These are phyloP conservation scores for Arthrobotrys pseudoclavata DNA, from an alignment of 2,329 filamentous ascomycete genomes.

Conservation along the genomic window DNA sequence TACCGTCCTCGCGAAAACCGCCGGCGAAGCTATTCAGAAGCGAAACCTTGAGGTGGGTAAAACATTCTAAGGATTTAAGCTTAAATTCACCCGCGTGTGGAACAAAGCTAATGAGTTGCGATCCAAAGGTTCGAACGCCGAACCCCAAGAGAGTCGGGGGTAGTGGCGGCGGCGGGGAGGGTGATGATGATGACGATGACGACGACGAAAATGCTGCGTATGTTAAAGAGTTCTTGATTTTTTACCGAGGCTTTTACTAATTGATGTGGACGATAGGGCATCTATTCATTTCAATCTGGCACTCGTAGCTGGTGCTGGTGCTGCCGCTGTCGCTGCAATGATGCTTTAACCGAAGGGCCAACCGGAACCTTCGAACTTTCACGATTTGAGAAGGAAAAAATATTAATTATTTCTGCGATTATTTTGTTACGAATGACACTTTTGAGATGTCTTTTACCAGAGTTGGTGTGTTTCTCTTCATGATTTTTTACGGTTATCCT, in stretches of 20 bases:
- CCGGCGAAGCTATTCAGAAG: conserved; percentile 15
- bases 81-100: not conserved
- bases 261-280: not conserved
- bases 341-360: conserved; percentile 24
- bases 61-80: conserved; percentile 9
- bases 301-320: conserved; percentile 30
- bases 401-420: too few species aligned
- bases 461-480: too few species aligned
- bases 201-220: conserved; percentile 28
- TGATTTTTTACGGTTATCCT: too few species aligned
- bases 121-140: conserved; percentile 7
- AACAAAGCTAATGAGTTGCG: conserved; percentile 15
- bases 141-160: conserved; percentile 7
- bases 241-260: conserved; percentile 1
- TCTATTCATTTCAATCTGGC: conserved; percentile 39
- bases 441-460: too few species aligned
- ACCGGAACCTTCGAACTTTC: not conserved
- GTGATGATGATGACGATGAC: conserved; percentile 7
- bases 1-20: conserved; percentile 19
- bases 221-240: conserved; percentile 1
- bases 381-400: too few species aligned
- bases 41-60: conserved; percentile 41
- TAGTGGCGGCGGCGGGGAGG: conserved; percentile 4
- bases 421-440: too few species aligned
- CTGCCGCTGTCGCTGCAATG: conserved; percentile 30